Conservation (phyloP, 257 asterid species). For the Solanum bulbocastanum region DNA sequence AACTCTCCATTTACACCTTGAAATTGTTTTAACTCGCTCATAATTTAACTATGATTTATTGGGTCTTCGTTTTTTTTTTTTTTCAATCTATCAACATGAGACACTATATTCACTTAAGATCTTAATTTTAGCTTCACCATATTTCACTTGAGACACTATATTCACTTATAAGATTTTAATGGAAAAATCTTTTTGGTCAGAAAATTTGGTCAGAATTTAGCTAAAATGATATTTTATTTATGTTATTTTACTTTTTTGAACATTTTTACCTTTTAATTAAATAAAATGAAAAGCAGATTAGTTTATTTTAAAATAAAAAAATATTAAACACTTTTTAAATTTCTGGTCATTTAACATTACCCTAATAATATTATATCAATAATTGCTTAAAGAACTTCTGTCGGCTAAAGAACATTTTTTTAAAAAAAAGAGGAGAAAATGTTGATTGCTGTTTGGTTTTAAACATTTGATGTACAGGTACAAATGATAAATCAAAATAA, state of each 20-base stretch:
- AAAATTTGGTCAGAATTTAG: no score
- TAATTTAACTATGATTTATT: background rate
- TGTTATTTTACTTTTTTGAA: background rate
- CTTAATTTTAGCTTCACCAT: background rate
- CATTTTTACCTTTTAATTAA: no score
- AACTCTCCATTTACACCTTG: background rate
- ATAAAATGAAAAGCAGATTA: no score
- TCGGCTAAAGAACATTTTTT: background rate
- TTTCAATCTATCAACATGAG: background rate
- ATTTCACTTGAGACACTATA: no score
- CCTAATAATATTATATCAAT: background rate
- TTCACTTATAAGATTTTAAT: no score
- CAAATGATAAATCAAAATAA: background rate
- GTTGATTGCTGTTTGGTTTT: background rate
- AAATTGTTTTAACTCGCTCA: background rate
- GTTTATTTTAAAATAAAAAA: no score
- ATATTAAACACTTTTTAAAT: no score
- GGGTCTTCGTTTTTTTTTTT: no score
- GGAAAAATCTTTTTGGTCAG: no score
- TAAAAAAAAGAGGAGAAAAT: background rate
- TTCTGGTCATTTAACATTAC: no score
- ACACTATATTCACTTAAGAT: background rate
- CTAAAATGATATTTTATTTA: no score
- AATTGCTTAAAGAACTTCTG: background rate
- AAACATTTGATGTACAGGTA: background rate